Percentiles rank a stretch among this genome's conserved stretches.
Conservation (phyloP, 2,329 filamentous ascomycete genomes). For the Aspergillus niger region DNA sequence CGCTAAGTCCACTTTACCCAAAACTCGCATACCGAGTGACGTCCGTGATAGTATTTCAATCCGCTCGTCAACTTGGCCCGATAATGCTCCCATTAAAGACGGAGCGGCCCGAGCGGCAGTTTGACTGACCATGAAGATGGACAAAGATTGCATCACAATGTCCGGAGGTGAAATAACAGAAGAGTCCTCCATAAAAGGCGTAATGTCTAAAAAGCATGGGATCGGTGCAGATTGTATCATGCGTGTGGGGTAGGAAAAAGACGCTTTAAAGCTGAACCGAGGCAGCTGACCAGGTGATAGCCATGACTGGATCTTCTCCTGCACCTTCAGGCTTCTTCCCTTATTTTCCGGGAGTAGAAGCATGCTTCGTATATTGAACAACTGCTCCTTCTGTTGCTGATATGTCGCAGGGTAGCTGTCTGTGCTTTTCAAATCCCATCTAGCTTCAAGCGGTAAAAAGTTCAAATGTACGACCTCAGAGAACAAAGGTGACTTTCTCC, state of each 20-base stretch:
- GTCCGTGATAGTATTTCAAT: slow-evolving; percentile 12
- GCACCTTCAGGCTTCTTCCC: slow-evolving; percentile 8
- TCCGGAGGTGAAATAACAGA: slow-evolving; percentile 2
- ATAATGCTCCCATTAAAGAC: slow-evolving; percentile 16
- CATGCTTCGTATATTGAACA: slow-evolving; percentile 15
- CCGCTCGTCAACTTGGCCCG: slow-evolving; percentile 12
- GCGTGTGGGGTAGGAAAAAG: slow-evolving; percentile 12
- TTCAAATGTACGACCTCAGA: slow-evolving; percentile 7
- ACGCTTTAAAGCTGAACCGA: slow-evolving; percentile 17
- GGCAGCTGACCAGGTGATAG: slow-evolving; percentile 16
- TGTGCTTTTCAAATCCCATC: neutral
- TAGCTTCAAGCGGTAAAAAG: slow-evolving; percentile 4
- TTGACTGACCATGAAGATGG: slow-evolving; percentile 8
- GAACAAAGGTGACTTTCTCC: slow-evolving; percentile 5
- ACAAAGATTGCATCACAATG: slow-evolving; percentile 7
- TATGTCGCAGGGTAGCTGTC: neutral
- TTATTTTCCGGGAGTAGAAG: slow-evolving; percentile 16
- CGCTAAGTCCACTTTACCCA: slow-evolving; percentile 9
- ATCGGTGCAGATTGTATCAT: slow-evolving; percentile 13
- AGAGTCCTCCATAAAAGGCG: slow-evolving; percentile 9
- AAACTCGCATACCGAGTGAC: slow-evolving; percentile 5
- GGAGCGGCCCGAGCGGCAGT: slow-evolving; percentile 17
- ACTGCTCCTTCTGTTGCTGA: slow-evolving; percentile 7
- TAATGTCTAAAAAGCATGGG: slow-evolving; percentile 6
- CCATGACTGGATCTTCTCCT: slow-evolving; percentile 18